Percentiles rank a stretch among this genome's conserved stretches.
Evolutionary conservation across 208 protist genomes (phyloP).

Genomic region (Trypanosoma brucei): DNA sequence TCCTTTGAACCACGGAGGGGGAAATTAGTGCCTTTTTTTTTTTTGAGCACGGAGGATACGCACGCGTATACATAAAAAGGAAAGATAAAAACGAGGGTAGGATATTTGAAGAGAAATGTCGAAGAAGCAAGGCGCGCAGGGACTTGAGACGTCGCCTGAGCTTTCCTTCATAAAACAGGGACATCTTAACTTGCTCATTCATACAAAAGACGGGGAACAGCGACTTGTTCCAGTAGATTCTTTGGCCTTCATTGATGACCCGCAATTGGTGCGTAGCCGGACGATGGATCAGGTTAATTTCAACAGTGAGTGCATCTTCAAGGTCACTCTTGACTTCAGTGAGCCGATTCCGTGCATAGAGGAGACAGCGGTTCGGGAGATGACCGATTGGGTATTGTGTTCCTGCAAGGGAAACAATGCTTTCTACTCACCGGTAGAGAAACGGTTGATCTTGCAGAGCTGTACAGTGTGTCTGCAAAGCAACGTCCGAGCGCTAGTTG

Average conservation of each 20-base stretch:
- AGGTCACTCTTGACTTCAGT: conserved; percentile 66
- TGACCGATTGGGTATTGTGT: conserved; percentile 75
- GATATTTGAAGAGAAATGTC: conserved; percentile 23
- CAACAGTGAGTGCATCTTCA: conserved; percentile 50
- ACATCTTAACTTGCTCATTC: conserved; percentile 58
- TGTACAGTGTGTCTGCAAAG: conserved; percentile 61
- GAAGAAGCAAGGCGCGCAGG: conserved; percentile 28
- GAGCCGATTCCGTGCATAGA: conserved; percentile 53
- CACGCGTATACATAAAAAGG: neutral
- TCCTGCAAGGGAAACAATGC: conserved; percentile 48
- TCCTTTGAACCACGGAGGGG: too few species aligned
- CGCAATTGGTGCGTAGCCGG: conserved; percentile 37
- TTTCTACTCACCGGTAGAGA: conserved; percentile 73
- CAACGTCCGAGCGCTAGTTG: conserved; percentile 44
- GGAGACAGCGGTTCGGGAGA: conserved; percentile 76
- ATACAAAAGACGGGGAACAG: conserved; percentile 31
- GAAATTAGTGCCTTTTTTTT: neutral
- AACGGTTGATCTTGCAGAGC: conserved; percentile 66
- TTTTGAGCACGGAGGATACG: neutral
- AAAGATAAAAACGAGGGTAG: neutral
- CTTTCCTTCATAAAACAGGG: conserved; percentile 57
- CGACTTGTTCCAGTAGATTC: conserved; percentile 31
- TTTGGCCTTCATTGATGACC: conserved; percentile 51
- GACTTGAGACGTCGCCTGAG: conserved; percentile 50
- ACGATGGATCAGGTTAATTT: conserved; percentile 74